phyloP scores from a whole-genome alignment of 495 filamentous ascomycete species.

The Neurospora sp. region DNA sequence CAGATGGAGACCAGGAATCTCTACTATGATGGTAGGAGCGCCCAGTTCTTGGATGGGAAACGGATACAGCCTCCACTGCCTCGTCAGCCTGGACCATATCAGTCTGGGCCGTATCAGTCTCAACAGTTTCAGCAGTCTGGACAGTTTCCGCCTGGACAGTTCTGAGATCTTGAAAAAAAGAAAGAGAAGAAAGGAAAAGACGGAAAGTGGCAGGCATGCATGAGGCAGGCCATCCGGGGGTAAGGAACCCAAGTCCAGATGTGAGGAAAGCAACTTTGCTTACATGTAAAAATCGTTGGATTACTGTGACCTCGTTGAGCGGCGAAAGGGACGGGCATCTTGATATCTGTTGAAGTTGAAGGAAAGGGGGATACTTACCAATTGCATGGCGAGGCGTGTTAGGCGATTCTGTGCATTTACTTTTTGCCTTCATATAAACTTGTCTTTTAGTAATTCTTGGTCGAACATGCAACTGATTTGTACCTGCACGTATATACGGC shows the following conservation, averaged over 20 bases:
- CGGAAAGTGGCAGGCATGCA: neutral
- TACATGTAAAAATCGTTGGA: neutral
- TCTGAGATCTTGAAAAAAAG: neutral
- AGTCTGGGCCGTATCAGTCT: neutral
- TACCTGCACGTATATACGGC: neutral
- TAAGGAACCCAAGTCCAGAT: neutral
- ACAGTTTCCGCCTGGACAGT: neutral
- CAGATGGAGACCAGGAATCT: slow-evolving; percentile 26
- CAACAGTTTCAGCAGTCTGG: neutral
- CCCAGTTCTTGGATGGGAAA: slow-evolving; percentile 35
- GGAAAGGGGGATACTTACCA: neutral
- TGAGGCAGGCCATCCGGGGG: neutral
- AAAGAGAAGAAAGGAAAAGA: neutral
- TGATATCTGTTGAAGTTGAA: neutral
- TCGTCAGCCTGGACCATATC: neutral
- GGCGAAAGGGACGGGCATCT: neutral
- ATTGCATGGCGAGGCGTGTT: neutral
- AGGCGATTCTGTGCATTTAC: neutral
- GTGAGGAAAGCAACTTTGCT: neutral
- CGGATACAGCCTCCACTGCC: slow-evolving; percentile 13
- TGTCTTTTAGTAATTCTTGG: neutral
- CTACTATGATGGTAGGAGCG: slow-evolving; percentile 32
- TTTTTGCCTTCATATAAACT: neutral
- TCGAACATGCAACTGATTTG: neutral
- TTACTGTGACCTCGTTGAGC: neutral